Evolutionary conservation across 768 basidiomycete genomes (phyloP).

Genomic region (Agrocybe chaxingu): DNA sequence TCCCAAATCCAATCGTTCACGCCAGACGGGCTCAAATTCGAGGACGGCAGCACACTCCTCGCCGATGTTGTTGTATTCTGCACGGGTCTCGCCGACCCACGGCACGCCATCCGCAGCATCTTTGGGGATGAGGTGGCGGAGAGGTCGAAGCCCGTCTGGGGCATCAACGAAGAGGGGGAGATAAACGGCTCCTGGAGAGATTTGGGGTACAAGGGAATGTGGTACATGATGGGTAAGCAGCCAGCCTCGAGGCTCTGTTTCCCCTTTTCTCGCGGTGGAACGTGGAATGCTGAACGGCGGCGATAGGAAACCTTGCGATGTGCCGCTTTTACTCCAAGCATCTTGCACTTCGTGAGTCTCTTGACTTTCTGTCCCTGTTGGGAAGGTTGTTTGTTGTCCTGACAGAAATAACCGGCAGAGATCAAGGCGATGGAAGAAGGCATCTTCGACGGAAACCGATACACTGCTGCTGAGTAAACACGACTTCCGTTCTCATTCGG

Average conservation of each 20-base stretch:
- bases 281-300: background rate
- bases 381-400: background rate
- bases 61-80: conserved; percentile 60
- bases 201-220: conserved; percentile 49
- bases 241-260: background rate
- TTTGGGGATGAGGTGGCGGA: conserved; percentile 43
- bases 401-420: conserved; percentile 30
- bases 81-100: conserved; percentile 50
- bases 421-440: conserved; percentile 59
- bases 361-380: background rate
- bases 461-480: conserved; percentile 2
- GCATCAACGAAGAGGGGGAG: conserved; percentile 65
- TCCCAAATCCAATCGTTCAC: conserved; percentile 44
- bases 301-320: conserved; percentile 41
- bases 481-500: too few relatives aligned
- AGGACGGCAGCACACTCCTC: conserved; percentile 40
- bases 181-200: conserved; percentile 47
- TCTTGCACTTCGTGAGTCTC: conserved; percentile 56
- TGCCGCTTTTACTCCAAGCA: conserved; percentile 61
- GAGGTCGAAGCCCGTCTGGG: conserved; percentile 57
- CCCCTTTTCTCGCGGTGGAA: background rate
- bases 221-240: conserved; percentile 55
- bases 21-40: conserved; percentile 40
- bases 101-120: conserved; percentile 34
- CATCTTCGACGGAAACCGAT: conserved; percentile 25